Evolutionary conservation across 2,329 filamentous ascomycete species (phyloP), one percentile per base, ranked within the genome.

Genomic region (Dichotomopilus funicola): DNA sequence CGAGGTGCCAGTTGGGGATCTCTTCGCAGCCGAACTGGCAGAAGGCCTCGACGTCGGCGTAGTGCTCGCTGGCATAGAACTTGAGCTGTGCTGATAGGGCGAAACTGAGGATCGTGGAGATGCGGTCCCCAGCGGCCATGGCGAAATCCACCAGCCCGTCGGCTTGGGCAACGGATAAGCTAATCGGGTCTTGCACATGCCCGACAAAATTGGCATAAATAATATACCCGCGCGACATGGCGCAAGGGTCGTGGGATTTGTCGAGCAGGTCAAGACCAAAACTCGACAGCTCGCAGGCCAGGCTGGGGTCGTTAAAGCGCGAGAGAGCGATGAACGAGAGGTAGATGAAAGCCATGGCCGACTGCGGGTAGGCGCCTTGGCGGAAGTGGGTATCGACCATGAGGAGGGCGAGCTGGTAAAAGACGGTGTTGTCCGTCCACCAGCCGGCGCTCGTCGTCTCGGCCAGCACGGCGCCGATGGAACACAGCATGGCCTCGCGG

Each of bases 21-120:
- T 91, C 88, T 58, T 90, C 81, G 58, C 85, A 86, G n/a, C 83
- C 80, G 58, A 86, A 88, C 48, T 83, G 79, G 62, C 86, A 87
- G 65, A 83, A 88, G 0, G 78, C 78, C 66, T 91, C 87, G 0
- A 90, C 72, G 54, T 91, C 88, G 11, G 75, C 74, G 48, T 84
- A 75, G 56, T 89, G 85, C 60, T 89, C 82, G 61, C 84, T 85
- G 10, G 81, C 79, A 68, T 86, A 90, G 54, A 91, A 80, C 61
- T 81, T 84, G 63, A 86, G 80, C 60, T 82, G 78, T 2, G 85
- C 82, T 36, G 80, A 77, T 19, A 90, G 73, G 0, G 87, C 88
- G 51, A 87, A 82, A 62, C 86, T 87, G 8, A 91, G 73, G 36
- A 91, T 83, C 6, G 86, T 83, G 1, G 87, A 80, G 52, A 87